Base-by-base conservation (phyloP, 148 eudicot genomes). In the Rhododendron henanense region DNA sequence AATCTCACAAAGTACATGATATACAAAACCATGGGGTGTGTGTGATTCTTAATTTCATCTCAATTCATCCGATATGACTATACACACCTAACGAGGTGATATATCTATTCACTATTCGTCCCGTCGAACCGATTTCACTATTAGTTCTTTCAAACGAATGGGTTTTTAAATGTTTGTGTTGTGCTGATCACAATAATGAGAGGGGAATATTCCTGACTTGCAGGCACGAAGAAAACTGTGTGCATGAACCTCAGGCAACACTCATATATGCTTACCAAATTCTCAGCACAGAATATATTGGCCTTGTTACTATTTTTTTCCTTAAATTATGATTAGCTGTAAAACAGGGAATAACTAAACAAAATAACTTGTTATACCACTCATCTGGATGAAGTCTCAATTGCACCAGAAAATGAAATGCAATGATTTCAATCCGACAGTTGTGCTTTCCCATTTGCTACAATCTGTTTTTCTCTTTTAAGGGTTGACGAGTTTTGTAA, bases 171-270 rank as follows among this genome's bases (percentile, higher is more conserved):
- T 51, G 16, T 51, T 51, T 51, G 16, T 11, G 2, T 47, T 48
- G 53, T 14, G 59, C 16, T 16, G 61, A 18, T 28, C 39, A 35
- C 21, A 41, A 82, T 61, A 10, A 59, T 19, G 41, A 23, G 69
- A 35, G 45, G 53, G 71, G 53, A 82, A 82, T 82, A 82, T 82
- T 82, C 83, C 28, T 28, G 15, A 51, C 67, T 81, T 51, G 83
- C 84, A 35, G 13, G 73, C 84, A 59, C 39, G 45, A 41, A 41
- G 48, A 39, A 37, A 81, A 14, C 74, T 23, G 37, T 48, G 59
- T 82, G 21, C 84, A 82, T 61, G 84, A 82, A 82, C 84, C 84
- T 57, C 63, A 18, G 63, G 63, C 23, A 57, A 57, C 19, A 55
- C 63, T 57, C 63, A 5, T 16, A 16, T 57, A 18, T 57, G 63